A percentile compares a stretch with the other conserved stretches of the same genome.
These are phyloP conservation scores for Graphiopsis chlorocephala DNA, from an alignment of 2,329 filamentous ascomycete genomes.

Conservation along the genomic window DNA sequence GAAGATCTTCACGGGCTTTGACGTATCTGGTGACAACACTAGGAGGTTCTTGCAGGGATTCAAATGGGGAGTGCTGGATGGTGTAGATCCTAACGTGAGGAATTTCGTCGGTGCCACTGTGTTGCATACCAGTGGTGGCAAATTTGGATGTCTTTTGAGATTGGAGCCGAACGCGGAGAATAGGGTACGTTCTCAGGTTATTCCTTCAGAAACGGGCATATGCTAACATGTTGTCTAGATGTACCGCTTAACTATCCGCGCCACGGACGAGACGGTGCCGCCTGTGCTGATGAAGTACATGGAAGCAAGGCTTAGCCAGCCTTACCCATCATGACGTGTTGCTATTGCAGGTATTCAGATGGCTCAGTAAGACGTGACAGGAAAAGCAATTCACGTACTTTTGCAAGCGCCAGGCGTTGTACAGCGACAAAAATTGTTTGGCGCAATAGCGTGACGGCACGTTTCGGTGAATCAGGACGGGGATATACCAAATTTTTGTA, in stretches of 20 bases:
- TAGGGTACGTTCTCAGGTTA: slow-evolving; percentile 62
- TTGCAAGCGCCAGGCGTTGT: slow-evolving; percentile 11
- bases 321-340: slow-evolving; percentile 23
- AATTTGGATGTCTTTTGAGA: slow-evolving; percentile 89
- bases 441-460: not conserved
- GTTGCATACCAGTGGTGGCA: slow-evolving; percentile 78
- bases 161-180: slow-evolving; percentile 91
- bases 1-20: slow-evolving; percentile 69
- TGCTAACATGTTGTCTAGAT: slow-evolving; percentile 58
- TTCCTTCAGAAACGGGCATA: not conserved
- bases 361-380: not conserved
- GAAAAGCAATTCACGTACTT: not conserved
- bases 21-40: slow-evolving; percentile 70
- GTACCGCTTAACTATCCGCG: slow-evolving; percentile 89
- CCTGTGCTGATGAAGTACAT: slow-evolving; percentile 77
- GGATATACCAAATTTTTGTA: slow-evolving; percentile 13
- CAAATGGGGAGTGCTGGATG: slow-evolving; percentile 79
- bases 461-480: not conserved
- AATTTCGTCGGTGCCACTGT: slow-evolving; percentile 93
- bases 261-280: slow-evolving; percentile 87
- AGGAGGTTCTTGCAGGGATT: slow-evolving; percentile 75
- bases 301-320: slow-evolving; percentile 72
- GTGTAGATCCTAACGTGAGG: slow-evolving; percentile 86
- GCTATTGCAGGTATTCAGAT: not conserved
- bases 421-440: slow-evolving; percentile 1